Evolutionary conservation across 2,329 filamentous ascomycete species (phyloP).

Genomic region (Colletotrichum theobromicola): DNA sequence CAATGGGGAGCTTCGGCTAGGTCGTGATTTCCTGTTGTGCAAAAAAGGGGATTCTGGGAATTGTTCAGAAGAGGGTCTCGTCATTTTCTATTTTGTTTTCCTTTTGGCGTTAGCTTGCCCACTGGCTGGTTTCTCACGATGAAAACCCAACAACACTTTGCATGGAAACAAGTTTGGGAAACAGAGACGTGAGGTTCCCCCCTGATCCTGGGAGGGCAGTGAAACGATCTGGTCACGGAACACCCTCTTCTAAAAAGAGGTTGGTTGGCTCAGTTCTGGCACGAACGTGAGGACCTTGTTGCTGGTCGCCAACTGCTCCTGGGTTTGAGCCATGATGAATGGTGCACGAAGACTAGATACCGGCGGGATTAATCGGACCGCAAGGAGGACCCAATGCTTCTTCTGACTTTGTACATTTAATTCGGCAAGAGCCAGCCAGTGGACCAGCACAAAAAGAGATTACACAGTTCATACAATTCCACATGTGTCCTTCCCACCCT

Average conservation of each 20-base stretch:
- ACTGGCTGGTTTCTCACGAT: not conserved
- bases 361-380: not conserved
- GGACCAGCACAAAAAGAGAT: slow-evolving; percentile 1
- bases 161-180: not conserved
- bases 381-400: not conserved
- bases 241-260: not conserved
- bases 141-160: not conserved
- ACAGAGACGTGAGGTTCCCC: not conserved
- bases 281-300: not conserved
- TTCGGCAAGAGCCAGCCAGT: slow-evolving; percentile 2
- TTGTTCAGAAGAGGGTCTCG: slow-evolving; percentile 15
- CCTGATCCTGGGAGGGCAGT: not conserved
- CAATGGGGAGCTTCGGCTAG: slow-evolving; percentile 8
- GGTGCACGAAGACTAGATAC: not conserved
- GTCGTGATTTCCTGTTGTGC: slow-evolving; percentile 11
- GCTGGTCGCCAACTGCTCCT: slow-evolving; percentile 19
- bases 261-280: not conserved
- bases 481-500: not conserved
- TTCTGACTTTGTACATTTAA: slow-evolving; percentile 22
- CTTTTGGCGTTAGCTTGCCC: slow-evolving; percentile 6
- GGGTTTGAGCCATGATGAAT: not conserved
- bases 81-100: slow-evolving; percentile 8
- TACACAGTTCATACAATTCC: not conserved
- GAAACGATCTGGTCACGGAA: not conserved
- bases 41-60: slow-evolving; percentile 16